Evolutionary conservation across 805 yeast species (phyloP), one percentile per base, ranked within the genome.

Genomic region (Saturnispora gosingensis): DNA sequence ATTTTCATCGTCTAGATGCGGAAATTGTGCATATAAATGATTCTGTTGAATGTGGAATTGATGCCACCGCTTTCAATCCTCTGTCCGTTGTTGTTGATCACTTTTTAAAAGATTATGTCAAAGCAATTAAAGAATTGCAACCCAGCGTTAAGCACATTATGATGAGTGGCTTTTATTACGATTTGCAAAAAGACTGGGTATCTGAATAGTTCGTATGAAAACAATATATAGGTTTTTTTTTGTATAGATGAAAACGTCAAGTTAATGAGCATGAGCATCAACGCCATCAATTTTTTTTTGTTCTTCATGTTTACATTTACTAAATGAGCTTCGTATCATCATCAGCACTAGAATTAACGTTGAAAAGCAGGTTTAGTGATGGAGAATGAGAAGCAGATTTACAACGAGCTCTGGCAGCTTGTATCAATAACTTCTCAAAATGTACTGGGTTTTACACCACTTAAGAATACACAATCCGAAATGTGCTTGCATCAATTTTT

Each of bases 1-100:
- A 75, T 50, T 71, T 79, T 57, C 83, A 79, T 30, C 32, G 48
- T 2, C 51, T 53, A 56, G 75, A 75, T 1, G 70, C 69, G 32
- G 62, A 60, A 20, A 63, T 77, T 34, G 65, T 67, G 2, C 78
- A 77, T 48, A 18, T 51, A 6, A 34, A 47, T 9, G 67, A 67
- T 30, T 59, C 64, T 1, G n/a, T 27, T 24, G 43, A 42, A 10
- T 78, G 83, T 52, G 59, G 61, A 24, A 76, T 74, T 58, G 73
- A 76, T 52, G 72, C 72, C 50, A 62, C 71, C 35, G 70, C 70
- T 6, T 78, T 73, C 53, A 61, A 62, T 8, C 70, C 74, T 0
- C 56, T 77, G 34, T 65, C 67, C 0, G 65, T 63, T 18, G 73
- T 74, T 39, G 61, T 74, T 2, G 65, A 76, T 0, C 83, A 79